Conservation (phyloP, 2,329 filamentous ascomycete genomes). For the Aspergillus hortae region DNA sequence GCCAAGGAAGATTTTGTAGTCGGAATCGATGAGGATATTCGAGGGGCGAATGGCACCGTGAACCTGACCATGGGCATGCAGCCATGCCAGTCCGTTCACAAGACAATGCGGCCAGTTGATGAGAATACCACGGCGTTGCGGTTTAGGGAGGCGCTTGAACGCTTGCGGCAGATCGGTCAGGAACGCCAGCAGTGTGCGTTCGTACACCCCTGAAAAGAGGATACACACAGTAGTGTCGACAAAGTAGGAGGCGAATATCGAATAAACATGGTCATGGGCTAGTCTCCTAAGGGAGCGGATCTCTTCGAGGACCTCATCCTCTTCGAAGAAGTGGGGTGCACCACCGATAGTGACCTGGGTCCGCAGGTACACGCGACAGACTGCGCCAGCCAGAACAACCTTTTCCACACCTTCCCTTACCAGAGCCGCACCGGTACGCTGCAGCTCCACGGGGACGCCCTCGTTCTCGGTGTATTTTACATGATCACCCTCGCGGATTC, state of each 20-base stretch:
- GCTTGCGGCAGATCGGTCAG: constrained; percentile 39
- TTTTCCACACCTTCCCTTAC: constrained; percentile 39
- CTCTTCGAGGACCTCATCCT: constrained; percentile 39
- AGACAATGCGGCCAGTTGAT: constrained; percentile 50
- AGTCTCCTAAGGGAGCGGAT: constrained; percentile 36
- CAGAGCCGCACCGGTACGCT: constrained; percentile 37
- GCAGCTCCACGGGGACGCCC: constrained; percentile 56
- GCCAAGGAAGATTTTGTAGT: constrained; percentile 55
- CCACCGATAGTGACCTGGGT: constrained; percentile 37
- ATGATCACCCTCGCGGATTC: constrained; percentile 54
- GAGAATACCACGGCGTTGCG: constrained; percentile 38
- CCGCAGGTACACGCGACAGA: constrained; percentile 35
- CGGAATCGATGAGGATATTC: constrained; percentile 57
- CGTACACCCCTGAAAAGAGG: constrained; percentile 40
- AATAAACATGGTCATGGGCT: constrained; percentile 43
- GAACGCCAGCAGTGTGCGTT: constrained; percentile 41
- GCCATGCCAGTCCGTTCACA: constrained; percentile 52
- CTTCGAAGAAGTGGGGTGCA: constrained; percentile 35
- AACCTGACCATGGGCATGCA: constrained; percentile 53
- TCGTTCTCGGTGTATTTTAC: constrained; percentile 58
- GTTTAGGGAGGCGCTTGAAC: constrained; percentile 42
- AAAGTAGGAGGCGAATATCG: constrained; percentile 44
- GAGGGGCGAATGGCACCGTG: constrained; percentile 59
- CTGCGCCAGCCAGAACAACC: constrained; percentile 36
- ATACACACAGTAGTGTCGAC: constrained; percentile 41